Base-by-base conservation (phyloP, 441 rosid genomes). In the Syzygium syzygioides region DNA sequence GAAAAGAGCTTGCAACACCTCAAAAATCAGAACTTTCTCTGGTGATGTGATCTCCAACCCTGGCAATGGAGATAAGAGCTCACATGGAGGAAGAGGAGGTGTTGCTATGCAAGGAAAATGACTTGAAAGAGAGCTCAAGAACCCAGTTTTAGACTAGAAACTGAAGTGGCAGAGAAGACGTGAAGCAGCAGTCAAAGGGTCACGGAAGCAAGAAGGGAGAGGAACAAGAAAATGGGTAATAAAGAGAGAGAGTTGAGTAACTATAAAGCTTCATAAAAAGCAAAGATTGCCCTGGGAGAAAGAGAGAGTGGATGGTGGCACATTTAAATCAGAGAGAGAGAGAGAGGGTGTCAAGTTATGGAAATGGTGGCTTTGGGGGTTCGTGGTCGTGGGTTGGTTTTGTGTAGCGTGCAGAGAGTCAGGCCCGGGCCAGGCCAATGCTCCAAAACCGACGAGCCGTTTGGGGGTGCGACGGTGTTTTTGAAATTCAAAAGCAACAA, bases 401-500 rank as follows among this genome's bases (percentile, higher is more conserved):
- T 85, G 45, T 84, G 28, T 15, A 50, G 50, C 62, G 85, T 62
- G 88, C 20, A n/a, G 34, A 41, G 52, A 37, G 50, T 76, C 76
- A 64, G 76, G 76, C 76, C 76, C 83, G 23, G 52, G n/a, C 18
- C 83, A 68, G 26, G 5, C 14, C 79, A 71, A 11, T 71, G 52
- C 17, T 85, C 62, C 89, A 88, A 68, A 68, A 90, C 90, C 90
- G 87, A 90, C 86, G 92, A 87, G 91, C 93, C 89, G 93, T 90
- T 92, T 89, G 91, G 32, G 57, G 50, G n/a, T 12, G 83, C 52
- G 50, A 41, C 12, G 83, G 91, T 79, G 90, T 79, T 30, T 94
- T 94, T 94, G 94, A 94, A 94, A 91, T 94, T 94, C 94, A 94
- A 94, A 93, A 87, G 64, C n/a, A 76, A 86, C 85, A 88, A 87